Evolutionary conservation across 2,329 filamentous ascomycete genomes (phyloP).

Genomic region (Aspergillus ustus): DNA sequence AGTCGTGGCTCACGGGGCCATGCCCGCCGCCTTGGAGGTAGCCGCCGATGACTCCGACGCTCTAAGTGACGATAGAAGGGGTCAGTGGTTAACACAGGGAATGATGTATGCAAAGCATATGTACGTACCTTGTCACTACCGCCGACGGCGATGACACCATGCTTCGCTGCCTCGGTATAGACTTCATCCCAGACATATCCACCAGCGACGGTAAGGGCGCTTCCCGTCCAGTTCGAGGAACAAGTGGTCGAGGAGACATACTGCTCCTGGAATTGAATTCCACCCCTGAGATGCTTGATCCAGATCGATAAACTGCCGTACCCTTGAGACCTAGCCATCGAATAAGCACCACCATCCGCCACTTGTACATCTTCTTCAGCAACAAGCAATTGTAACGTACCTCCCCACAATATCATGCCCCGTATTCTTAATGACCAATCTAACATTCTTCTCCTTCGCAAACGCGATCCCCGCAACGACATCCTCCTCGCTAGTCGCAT

Average conservation of each 20-base stretch:
- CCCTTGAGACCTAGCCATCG: slow-evolving; percentile 28
- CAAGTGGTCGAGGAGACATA: slow-evolving; percentile 34
- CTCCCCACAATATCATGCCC: slow-evolving; percentile 47
- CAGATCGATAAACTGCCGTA: slow-evolving; percentile 29
- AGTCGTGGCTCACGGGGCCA: slow-evolving; percentile 42
- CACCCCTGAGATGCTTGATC: slow-evolving; percentile 46
- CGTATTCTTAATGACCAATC: slow-evolving; percentile 46
- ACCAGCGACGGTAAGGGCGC: slow-evolving; percentile 38
- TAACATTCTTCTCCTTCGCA: slow-evolving; percentile 28
- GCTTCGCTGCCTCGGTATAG: slow-evolving; percentile 32
- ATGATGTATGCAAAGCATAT: background rate
- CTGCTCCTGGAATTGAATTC: slow-evolving; percentile 47
- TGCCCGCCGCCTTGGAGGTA: slow-evolving; percentile 51
- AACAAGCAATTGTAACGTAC: too few relatives aligned
- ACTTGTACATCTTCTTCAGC: too few relatives aligned
- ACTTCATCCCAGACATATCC: slow-evolving; percentile 30
- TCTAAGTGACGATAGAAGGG: slow-evolving; percentile 3
- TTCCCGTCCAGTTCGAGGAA: slow-evolving; percentile 37
- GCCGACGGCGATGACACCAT: slow-evolving; percentile 35
- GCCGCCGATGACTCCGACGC: slow-evolving; percentile 38
- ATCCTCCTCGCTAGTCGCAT: slow-evolving; percentile 1
- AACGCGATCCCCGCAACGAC: slow-evolving; percentile 19
- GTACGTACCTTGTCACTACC: slow-evolving; percentile 28
- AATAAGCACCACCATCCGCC: background rate
- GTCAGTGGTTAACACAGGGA: too few relatives aligned